phyloP scores from a whole-genome alignment of 257 asterid species.

The Cinchona pubescens region DNA sequence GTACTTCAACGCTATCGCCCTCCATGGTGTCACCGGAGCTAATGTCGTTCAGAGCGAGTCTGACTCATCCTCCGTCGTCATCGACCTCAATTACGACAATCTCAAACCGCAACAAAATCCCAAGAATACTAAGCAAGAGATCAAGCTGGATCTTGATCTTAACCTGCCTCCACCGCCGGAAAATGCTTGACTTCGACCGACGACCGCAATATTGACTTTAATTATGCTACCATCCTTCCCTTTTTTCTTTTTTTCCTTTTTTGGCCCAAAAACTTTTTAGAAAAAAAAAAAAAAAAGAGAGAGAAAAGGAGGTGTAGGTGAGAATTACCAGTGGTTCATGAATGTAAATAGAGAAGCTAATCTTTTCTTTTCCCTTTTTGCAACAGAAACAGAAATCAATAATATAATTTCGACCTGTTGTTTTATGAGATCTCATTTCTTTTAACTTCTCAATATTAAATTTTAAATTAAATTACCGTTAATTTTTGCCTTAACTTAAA shows the following conservation, averaged over 20 bases:
- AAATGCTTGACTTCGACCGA: conserved; percentile 15
- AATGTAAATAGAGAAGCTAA: conserved; percentile 16
- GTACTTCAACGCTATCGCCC: conserved; percentile 15
- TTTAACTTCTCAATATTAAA: too few relatives aligned
- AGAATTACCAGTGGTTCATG: conserved; percentile 7
- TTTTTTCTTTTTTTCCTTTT: background rate
- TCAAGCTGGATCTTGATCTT: conserved; percentile 34
- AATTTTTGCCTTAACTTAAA: background rate
- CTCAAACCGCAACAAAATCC: conserved; percentile 21
- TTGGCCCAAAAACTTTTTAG: background rate
- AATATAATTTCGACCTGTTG: conserved; percentile 23
- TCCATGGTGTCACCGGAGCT: conserved; percentile 20
- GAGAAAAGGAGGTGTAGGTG: conserved; percentile 8
- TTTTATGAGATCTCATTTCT: background rate
- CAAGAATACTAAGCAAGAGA: conserved; percentile 2
- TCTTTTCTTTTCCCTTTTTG: conserved; percentile 12
- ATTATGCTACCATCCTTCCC: background rate
- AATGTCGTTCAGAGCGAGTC: conserved; percentile 30
- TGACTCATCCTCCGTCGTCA: conserved; percentile 40
- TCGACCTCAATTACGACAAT: conserved; percentile 30
- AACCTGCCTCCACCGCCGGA: conserved; percentile 52
- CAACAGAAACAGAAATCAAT: conserved; percentile 20
- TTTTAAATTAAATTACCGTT: too few relatives aligned
- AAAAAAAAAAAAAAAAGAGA: background rate
- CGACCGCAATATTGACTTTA: background rate